phyloP scores from a whole-genome alignment of 2,329 filamentous ascomycete species.

The Aspergillus brunneoviolaceus region DNA sequence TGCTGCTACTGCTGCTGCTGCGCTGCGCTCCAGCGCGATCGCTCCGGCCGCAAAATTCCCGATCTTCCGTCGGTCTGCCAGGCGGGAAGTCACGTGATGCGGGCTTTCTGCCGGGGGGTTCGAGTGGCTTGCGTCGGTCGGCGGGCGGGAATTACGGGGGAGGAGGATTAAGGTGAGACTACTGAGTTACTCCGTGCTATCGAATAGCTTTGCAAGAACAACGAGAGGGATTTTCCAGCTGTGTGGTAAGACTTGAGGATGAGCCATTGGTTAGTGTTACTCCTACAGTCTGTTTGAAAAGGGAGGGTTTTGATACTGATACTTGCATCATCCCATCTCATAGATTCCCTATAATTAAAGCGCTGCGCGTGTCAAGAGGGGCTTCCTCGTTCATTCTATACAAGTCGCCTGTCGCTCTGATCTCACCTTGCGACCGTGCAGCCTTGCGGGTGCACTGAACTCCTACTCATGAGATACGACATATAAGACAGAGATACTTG shows the following conservation, averaged over 20 bases:
- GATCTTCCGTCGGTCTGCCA: constrained; percentile 12
- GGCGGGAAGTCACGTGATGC: constrained; percentile 37
- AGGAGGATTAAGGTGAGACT: not conserved
- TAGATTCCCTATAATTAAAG: not conserved
- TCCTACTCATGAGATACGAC: not conserved
- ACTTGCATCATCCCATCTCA: not conserved
- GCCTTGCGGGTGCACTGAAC: not conserved
- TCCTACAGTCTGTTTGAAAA: not conserved
- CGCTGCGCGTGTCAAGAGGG: constrained; percentile 12
- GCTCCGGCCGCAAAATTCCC: constrained; percentile 16
- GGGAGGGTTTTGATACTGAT: not conserved
- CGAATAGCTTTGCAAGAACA: not conserved
- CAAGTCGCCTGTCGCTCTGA: not conserved
- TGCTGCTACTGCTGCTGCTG: not conserved
- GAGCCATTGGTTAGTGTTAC: not conserved
- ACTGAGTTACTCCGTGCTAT: not conserved
- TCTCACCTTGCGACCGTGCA: not conserved
- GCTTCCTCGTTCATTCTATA: not conserved
- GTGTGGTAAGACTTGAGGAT: not conserved
- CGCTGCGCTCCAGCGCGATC: not conserved
- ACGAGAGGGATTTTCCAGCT: not conserved
- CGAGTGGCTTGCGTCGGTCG: not conserved
- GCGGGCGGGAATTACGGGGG: not conserved
- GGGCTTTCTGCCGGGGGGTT: constrained; percentile 18
- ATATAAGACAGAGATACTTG: not conserved